phyloP scores from a whole-genome alignment of 129 eudicot species.

The Arctium minus region DNA sequence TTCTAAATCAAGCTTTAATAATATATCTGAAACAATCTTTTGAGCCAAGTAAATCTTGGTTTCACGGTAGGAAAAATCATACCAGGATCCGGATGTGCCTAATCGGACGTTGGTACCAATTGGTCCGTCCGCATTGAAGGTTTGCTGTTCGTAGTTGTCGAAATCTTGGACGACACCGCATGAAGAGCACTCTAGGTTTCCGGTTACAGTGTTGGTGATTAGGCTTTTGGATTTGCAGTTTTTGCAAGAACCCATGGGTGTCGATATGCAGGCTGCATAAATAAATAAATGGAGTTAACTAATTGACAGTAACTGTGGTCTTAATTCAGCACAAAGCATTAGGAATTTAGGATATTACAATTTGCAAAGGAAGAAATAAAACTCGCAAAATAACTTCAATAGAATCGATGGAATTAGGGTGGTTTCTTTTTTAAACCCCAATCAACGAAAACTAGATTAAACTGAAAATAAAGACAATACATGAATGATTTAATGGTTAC shows the following conservation, averaged over 20 bases:
- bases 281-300: not conserved
- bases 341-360: not conserved
- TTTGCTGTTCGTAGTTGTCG: conserved; percentile 44
- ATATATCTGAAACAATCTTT: conserved; percentile 33
- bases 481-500: no score
- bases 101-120: conserved; percentile 44
- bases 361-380: not conserved
- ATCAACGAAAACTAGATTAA: no score
- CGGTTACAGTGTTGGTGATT: conserved; percentile 36
- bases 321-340: not conserved
- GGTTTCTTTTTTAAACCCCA: no score
- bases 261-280: not conserved
- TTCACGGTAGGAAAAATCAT: conserved; percentile 29
- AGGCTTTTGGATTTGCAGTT: conserved; percentile 41
- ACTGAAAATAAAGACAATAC: no score
- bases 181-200: conserved; percentile 36
- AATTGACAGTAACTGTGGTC: not conserved
- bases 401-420: no score
- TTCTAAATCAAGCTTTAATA: conserved; percentile 26
- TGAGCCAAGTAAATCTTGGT: conserved; percentile 41
- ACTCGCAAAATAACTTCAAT: not conserved
- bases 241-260: conserved; percentile 37
- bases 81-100: conserved; percentile 42
- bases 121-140: conserved; percentile 52
- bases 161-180: conserved; percentile 59